A percentile compares a stretch with the other conserved stretches of the same genome.
phyloP scores from a whole-genome alignment of 2,329 filamentous ascomycete species.

The Colletotrichum lini region DNA sequence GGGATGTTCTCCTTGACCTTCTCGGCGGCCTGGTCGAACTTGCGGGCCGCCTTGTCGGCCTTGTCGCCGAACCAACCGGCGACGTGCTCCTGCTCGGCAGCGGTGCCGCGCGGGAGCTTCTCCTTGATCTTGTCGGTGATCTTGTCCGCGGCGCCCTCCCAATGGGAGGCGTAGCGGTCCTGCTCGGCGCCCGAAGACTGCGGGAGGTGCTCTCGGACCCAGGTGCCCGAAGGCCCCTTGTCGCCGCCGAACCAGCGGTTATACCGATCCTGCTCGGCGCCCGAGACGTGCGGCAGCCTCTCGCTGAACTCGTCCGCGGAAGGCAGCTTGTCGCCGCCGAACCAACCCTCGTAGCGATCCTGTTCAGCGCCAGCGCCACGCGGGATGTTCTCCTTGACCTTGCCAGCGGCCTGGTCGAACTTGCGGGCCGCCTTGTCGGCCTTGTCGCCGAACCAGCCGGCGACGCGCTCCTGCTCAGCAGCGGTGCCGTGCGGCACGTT shows the following conservation, averaged over 20 bases:
- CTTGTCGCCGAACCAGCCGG: constrained; percentile 35
- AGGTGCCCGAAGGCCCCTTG: constrained; percentile 24
- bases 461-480: constrained; percentile 26
- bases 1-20: constrained; percentile 30
- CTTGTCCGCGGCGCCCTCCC: constrained; percentile 25
- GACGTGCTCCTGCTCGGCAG: constrained; percentile 43
- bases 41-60: constrained; percentile 10
- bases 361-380: constrained; percentile 44
- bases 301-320: constrained; percentile 17
- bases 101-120: constrained; percentile 35
- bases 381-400: constrained; percentile 11
- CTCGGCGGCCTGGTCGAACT: constrained; percentile 17
- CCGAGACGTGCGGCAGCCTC: constrained; percentile 33
- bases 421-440: constrained; percentile 10
- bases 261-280: constrained; percentile 44
- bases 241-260: constrained; percentile 42
- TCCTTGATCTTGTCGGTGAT: constrained; percentile 28
- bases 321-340: constrained; percentile 42
- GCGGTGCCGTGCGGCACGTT: constrained; percentile 14
- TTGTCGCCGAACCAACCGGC: constrained; percentile 41
- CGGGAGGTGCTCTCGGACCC: constrained; percentile 31
- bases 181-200: constrained; percentile 43
- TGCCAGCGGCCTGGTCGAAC: constrained; percentile 8
- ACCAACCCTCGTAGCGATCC: constrained; percentile 45
- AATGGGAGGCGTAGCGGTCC: constrained; percentile 43